Conservation (phyloP, 75 land plant species). For the Ceratopteris richardii region DNA sequence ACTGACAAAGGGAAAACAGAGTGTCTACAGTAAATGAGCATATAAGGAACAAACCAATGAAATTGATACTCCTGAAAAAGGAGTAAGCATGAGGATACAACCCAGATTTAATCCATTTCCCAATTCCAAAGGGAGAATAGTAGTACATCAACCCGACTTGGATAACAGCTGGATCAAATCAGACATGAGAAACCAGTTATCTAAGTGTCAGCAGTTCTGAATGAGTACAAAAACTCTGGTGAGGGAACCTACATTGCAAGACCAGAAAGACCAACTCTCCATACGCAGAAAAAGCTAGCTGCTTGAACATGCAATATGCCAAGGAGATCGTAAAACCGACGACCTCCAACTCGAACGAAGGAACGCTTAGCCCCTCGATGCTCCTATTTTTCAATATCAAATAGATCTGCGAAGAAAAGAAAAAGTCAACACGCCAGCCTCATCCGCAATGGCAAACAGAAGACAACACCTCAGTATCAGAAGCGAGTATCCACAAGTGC, state of each 20-base stretch:
- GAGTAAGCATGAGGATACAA: conserved; percentile 29
- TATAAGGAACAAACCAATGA: too few relatives aligned
- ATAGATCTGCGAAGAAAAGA: conserved; percentile 16
- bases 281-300: conserved; percentile 31
- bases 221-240: background rate
- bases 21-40: too few relatives aligned
- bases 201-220: background rate
- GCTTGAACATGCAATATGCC: conserved; percentile 29
- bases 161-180: conserved; percentile 12
- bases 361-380: conserved; percentile 20
- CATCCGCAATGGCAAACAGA: too few relatives aligned
- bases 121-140: conserved; percentile 17
- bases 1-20: too few relatives aligned
- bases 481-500: background rate
- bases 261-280: conserved; percentile 33
- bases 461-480: too few relatives aligned
- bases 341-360: conserved; percentile 32
- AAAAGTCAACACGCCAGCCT: too few relatives aligned
- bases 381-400: conserved; percentile 28
- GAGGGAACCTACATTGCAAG: conserved; percentile 9
- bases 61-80: too few relatives aligned
- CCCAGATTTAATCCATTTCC: conserved; percentile 17
- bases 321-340: conserved; percentile 31
- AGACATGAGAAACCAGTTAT: background rate
- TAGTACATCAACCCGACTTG: conserved; percentile 22